phyloP scores from a whole-genome alignment of 1,284 basidiomycete species.

The Melampsora americana region DNA sequence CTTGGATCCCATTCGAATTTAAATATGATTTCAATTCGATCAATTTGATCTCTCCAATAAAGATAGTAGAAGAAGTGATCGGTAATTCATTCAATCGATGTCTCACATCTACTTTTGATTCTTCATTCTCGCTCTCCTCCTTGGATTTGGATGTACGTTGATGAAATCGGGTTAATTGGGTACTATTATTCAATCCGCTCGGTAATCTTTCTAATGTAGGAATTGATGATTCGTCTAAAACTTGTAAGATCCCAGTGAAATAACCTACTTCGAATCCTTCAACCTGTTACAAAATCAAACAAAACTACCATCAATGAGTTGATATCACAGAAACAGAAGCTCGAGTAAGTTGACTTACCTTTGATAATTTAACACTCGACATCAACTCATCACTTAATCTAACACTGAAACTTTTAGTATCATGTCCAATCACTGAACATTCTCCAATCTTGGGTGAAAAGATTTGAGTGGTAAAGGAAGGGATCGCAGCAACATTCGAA shows the following conservation, averaged over 20 bases:
- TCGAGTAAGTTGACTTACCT: slow-evolving; percentile 63
- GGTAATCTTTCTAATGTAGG: slow-evolving; percentile 50
- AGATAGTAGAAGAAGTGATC: slow-evolving; percentile 74
- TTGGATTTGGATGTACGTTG: background rate
- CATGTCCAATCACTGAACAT: slow-evolving; percentile 83
- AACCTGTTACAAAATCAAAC: slow-evolving; percentile 62
- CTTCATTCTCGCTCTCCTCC: slow-evolving; percentile 8
- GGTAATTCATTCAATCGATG: background rate
- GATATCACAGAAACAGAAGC: slow-evolving; percentile 2
- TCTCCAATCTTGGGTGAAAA: slow-evolving; percentile 72
- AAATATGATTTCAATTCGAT: slow-evolving; percentile 77
- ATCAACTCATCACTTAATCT: slow-evolving; percentile 85
- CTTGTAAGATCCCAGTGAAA: slow-evolving; percentile 76
- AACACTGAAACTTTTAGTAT: slow-evolving; percentile 89
- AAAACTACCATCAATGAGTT: background rate
- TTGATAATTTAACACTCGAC: slow-evolving; percentile 76
- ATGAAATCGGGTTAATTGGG: too few relatives aligned
- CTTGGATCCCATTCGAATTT: slow-evolving; percentile 69
- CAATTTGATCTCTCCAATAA: slow-evolving; percentile 91
- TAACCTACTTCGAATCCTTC: slow-evolving; percentile 96
- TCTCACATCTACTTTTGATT: background rate
- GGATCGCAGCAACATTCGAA: slow-evolving; percentile 73
- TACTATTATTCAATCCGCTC: background rate
- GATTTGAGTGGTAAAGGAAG: slow-evolving; percentile 84
- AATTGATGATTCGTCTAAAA: slow-evolving; percentile 71